Evolutionary conservation across 2,329 filamentous ascomycete genomes (phyloP), one percentile per base, ranked within the genome.

Genomic region (Atkinsonella hypoxylon): DNA sequence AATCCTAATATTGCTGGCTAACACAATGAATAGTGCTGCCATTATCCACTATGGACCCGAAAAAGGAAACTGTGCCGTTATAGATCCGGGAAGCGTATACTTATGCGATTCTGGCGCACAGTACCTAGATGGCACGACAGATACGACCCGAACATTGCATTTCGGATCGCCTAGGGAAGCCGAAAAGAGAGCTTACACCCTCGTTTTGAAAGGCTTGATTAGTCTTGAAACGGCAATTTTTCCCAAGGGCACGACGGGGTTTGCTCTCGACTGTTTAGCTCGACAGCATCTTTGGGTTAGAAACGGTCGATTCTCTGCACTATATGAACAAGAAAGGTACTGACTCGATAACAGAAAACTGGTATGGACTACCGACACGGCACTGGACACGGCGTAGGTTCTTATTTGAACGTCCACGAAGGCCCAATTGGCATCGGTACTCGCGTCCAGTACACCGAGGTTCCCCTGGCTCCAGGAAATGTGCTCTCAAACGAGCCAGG

Each of bases 31-130:
- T 38, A 95, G 93, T 64, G 93, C 89, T 52, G 93, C 93, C 5
- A 79, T 98, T 12, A 98, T 98, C 52, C 93, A 98, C 65, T 98
- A 98, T 73, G 87, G 85, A 58, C 90, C 93, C 0, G 87, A 95
- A 62, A 81, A 78, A 50, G 89, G 86, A 18, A 84, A 76, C 55
- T 97, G 91, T 68, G 79, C 89, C 9, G 72, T 79, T 30, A 89
- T 98, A 58, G 89, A 98, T 58, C 88, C 89, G 0, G 81, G 82
- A 7, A 82, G 83, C 13, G 81, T 98, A 52, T 98, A 98, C 62
- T 80, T 98, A 2, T 98, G 93, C 64, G 93, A 98, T 67, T 97
- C 93, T 20, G 93, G 93, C 20, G 93, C 87, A n/a, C 93, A 98
- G 66, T 98, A 91, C 61, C 75, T 86, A 2, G 93, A 98, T 64